These are phyloP conservation scores for Colletotrichum orchidophilum DNA, from an alignment of 2,329 filamentous ascomycete genomes.

Conservation along the genomic window DNA sequence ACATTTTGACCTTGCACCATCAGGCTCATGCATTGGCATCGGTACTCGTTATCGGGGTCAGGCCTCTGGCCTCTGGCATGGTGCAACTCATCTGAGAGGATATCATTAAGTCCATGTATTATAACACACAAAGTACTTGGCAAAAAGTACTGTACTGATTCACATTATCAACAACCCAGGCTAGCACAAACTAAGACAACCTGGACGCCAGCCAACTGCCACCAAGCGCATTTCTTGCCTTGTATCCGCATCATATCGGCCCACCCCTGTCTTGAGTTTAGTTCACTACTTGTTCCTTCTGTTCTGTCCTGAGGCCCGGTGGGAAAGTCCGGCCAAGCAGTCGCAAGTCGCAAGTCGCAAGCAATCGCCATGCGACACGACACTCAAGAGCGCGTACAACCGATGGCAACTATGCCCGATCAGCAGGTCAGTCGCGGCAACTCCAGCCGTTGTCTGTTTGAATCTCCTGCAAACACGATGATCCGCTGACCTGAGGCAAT, in stretches of 20 bases:
- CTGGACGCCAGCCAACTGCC: slow-evolving; percentile 7
- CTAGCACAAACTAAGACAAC: slow-evolving; percentile 30
- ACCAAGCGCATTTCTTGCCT: slow-evolving; percentile 23
- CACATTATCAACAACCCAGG: neutral
- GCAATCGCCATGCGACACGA: slow-evolving; percentile 1
- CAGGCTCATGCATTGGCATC: neutral
- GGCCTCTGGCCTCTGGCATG: neutral
- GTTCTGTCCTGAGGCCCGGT: neutral
- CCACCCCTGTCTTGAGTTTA: slow-evolving; percentile 12
- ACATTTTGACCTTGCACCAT: neutral
- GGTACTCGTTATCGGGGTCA: neutral
- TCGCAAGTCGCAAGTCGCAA: slow-evolving; percentile 12
- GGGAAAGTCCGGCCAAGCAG: slow-evolving; percentile 10
- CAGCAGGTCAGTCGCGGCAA: neutral
- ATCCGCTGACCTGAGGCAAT: neutral
- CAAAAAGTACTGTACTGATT: neutral
- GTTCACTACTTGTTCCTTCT: neutral
- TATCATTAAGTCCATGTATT: neutral
- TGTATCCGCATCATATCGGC: neutral
- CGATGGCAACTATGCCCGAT: slow-evolving; percentile 8
- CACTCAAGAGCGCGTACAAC: neutral
- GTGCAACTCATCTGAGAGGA: neutral
- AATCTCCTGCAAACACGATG: neutral
- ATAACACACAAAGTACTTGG: neutral
- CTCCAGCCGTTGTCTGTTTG: neutral